Evolutionary conservation across 441 rosid species (phyloP).

Genomic region (Eruca vesicaria): DNA sequence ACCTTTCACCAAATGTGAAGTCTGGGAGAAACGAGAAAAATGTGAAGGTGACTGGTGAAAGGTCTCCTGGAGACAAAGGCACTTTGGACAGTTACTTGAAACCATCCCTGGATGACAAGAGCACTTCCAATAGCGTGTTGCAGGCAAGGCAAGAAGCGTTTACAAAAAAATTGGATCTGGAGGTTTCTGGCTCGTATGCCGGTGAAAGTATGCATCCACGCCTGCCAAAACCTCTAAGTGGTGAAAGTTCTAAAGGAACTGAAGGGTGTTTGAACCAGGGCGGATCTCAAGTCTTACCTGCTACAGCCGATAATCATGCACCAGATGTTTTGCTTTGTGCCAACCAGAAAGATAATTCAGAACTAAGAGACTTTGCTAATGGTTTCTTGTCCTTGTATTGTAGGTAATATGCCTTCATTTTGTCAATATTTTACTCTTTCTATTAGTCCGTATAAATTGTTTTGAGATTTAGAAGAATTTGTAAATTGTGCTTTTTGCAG

Average conservation of each 20-base stretch:
- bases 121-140: conserved; percentile 24
- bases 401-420: conserved; percentile 49
- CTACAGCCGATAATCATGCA: conserved; percentile 32
- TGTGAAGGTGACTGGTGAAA: conserved; percentile 46
- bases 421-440: background rate
- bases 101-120: conserved; percentile 46
- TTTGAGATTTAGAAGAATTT: background rate
- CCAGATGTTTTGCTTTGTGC: conserved; percentile 31
- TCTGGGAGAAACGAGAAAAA: conserved; percentile 51
- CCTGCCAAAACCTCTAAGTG: conserved; percentile 24
- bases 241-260: conserved; percentile 27
- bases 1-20: conserved; percentile 62
- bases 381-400: conserved; percentile 89
- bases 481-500: conserved; percentile 40
- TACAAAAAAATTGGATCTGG: conserved; percentile 48
- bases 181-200: conserved; percentile 37
- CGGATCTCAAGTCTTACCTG: conserved; percentile 36
- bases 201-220: conserved; percentile 34
- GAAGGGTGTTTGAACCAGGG: conserved; percentile 38
- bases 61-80: conserved; percentile 69
- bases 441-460: background rate
- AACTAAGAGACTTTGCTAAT: conserved; percentile 68
- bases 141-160: conserved; percentile 41
- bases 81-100: conserved; percentile 64
- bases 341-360: conserved; percentile 41